Evolutionary conservation across 73 alveolate genomes (phyloP).

Genomic region (Blepharisma japonicum): DNA sequence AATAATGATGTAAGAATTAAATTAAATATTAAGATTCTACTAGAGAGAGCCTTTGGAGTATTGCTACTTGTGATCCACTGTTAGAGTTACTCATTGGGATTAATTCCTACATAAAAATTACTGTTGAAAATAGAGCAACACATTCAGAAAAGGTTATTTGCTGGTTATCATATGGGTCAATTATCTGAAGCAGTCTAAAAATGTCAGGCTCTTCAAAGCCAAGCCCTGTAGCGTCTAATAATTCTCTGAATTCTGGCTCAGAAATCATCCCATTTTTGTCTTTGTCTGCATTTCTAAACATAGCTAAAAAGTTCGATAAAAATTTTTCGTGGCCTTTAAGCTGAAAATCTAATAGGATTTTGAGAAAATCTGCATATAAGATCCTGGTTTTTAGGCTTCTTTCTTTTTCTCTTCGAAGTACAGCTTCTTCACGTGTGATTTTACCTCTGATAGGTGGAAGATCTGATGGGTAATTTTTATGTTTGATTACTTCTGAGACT

Average conservation of each 20-base stretch:
- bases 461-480: conserved; percentile 23
- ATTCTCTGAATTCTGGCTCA: conserved; percentile 87
- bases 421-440: conserved; percentile 58
- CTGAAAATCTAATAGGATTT: conserved; percentile 88
- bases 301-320: conserved; percentile 72
- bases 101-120: conserved; percentile 56
- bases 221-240: conserved; percentile 68
- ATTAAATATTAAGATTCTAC: too few relatives aligned
- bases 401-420: conserved; percentile 60
- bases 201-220: conserved; percentile 77
- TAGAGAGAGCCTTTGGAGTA: conserved; percentile 34
- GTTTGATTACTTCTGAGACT: conserved; percentile 38
- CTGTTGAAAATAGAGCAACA: conserved; percentile 86
- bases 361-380: conserved; percentile 68
- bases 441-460: conserved; percentile 33
- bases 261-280: conserved; percentile 86
- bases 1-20: too few relatives aligned
- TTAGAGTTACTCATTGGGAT: conserved; percentile 55
- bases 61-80: conserved; percentile 50
- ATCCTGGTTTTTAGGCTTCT: conserved; percentile 69
- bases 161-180: conserved; percentile 93
- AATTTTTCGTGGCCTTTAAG: conserved; percentile 92
- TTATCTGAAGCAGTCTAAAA: conserved; percentile 68
- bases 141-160: conserved; percentile 93
- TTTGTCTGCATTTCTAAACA: conserved; percentile 78